phyloP scores from a whole-genome alignment of 2,329 filamentous ascomycete species.

The Byssoonygena ceratinophila region DNA sequence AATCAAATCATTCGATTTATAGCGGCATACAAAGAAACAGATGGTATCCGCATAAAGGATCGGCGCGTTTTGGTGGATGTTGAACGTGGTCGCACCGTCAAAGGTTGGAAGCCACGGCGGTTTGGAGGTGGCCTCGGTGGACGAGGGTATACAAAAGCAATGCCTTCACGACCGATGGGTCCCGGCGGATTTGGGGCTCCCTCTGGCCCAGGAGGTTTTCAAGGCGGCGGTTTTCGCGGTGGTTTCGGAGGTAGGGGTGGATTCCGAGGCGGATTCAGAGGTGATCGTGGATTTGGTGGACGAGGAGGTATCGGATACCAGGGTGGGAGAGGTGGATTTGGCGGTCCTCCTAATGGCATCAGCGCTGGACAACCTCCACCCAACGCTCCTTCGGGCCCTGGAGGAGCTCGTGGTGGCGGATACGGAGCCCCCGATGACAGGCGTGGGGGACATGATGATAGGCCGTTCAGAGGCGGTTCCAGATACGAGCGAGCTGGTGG shows the following conservation, averaged over 20 bases:
- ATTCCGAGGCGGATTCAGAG: conserved; percentile 43
- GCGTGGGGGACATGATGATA: conserved; percentile 52
- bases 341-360: conserved; percentile 25
- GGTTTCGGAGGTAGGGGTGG: conserved; percentile 45
- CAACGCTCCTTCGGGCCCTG: conserved; percentile 44
- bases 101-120: conserved; percentile 83
- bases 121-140: conserved; percentile 88
- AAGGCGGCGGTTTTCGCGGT: conserved; percentile 46
- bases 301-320: conserved; percentile 48
- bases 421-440: conserved; percentile 36
- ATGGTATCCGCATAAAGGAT: conserved; percentile 87
- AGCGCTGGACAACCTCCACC: conserved; percentile 35
- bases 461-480: conserved; percentile 39
- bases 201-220: conserved; percentile 46
- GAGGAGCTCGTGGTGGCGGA: conserved; percentile 46
- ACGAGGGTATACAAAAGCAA: conserved; percentile 78
- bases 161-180: conserved; percentile 60
- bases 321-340: conserved; percentile 45
- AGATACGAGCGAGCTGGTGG: conserved; percentile 42
- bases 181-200: conserved; percentile 48
- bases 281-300: conserved; percentile 42
- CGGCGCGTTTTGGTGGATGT: conserved; percentile 89
- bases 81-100: conserved; percentile 86
- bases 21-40: conserved; percentile 84
- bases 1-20: conserved; percentile 35